A percentile compares a stretch with the other conserved stretches of the same genome.
Evolutionary conservation across 2,329 filamentous ascomycete species (phyloP).

Genomic region (Lachnellula willkommii): DNA sequence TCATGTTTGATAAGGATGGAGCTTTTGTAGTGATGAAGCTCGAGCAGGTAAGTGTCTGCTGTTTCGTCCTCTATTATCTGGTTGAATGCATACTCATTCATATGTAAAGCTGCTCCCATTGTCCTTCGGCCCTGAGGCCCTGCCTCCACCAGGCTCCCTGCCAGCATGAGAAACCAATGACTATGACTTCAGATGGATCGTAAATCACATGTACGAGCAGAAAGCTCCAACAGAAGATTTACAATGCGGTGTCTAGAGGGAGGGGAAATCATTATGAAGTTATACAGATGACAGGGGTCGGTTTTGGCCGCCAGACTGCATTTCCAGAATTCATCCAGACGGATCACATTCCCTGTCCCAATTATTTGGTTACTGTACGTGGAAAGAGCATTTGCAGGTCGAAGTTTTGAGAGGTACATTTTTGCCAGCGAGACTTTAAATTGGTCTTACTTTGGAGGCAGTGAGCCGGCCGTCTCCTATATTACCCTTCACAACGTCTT

Average conservation of each 20-base stretch:
- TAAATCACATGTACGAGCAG: not conserved
- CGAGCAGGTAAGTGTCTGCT: slow-evolving; percentile 49
- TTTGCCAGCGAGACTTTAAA: too few relatives aligned
- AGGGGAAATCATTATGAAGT: not conserved
- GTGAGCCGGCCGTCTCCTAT: too few relatives aligned
- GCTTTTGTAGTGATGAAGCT: slow-evolving; percentile 66
- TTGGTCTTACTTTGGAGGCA: too few relatives aligned
- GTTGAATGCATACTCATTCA: not conserved
- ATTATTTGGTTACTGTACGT: too few relatives aligned
- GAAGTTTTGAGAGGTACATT: too few relatives aligned
- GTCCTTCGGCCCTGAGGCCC: slow-evolving; percentile 61
- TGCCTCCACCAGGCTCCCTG: slow-evolving; percentile 32
- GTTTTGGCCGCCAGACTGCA: not conserved
- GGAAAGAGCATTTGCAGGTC: too few relatives aligned
- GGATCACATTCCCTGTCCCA: too few relatives aligned
- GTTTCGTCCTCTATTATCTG: not conserved
- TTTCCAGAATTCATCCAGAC: too few relatives aligned
- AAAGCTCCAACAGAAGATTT: not conserved
- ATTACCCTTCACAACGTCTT: too few relatives aligned
- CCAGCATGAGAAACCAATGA: slow-evolving; percentile 8
- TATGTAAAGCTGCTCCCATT: slow-evolving; percentile 54
- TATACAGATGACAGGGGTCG: not conserved
- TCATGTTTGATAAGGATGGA: slow-evolving; percentile 87
- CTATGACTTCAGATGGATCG: not conserved
- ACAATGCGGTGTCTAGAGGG: not conserved